Percentiles rank a stretch among this genome's conserved stretches.
These are phyloP conservation scores for Solanum hybrid DNA, from an alignment of 305 asterid genomes.

Conservation along the genomic window DNA sequence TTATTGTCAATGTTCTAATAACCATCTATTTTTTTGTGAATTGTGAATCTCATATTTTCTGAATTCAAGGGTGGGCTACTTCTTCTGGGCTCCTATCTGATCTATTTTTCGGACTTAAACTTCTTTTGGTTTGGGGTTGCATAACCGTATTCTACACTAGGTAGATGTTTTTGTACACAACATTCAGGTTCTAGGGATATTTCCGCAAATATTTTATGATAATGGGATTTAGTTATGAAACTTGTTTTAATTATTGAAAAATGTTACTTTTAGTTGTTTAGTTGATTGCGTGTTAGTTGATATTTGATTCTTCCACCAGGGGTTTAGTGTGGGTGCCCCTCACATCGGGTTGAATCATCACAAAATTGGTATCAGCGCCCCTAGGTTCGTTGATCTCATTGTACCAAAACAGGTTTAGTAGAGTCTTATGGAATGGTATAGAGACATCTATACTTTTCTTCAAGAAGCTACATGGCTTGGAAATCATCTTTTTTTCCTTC, in stretches of 20 bases:
- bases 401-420: not conserved
- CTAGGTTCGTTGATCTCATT: not conserved
- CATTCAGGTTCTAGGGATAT: not conserved
- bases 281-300: not conserved
- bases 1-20: not conserved
- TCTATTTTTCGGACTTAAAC: not conserved
- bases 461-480: not conserved
- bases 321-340: not conserved
- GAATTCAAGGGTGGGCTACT: not conserved
- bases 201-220: too few species aligned
- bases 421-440: not conserved
- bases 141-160: too few species aligned
- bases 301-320: not conserved
- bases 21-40: not conserved
- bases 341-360: not conserved
- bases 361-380: not conserved
- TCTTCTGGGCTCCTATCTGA: not conserved
- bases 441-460: not conserved
- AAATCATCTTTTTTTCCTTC: not conserved
- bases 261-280: too few species aligned
- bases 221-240: not conserved
- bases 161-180: not conserved
- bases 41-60: not conserved
- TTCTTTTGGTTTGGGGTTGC: not conserved
- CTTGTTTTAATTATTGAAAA: not conserved